Percentiles rank a stretch among this genome's conserved stretches.
These are phyloP conservation scores for Colletotrichum ledebouriae DNA, from an alignment of 2,329 filamentous ascomycete species.

Conservation along the genomic window DNA sequence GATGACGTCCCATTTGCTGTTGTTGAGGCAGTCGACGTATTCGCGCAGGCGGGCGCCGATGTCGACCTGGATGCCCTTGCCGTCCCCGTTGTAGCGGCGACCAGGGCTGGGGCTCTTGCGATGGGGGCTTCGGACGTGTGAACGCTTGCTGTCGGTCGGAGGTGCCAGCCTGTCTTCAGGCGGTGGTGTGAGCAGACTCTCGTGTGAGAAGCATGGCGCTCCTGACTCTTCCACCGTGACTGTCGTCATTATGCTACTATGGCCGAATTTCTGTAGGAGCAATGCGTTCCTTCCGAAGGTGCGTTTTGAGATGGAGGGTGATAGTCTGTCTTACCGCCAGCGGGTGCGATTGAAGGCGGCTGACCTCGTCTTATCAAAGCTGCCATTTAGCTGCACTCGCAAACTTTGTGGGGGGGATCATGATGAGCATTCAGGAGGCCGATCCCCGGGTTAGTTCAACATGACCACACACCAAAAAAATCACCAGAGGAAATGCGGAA, in stretches of 20 bases:
- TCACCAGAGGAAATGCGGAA: neutral
- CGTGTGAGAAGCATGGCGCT: constrained; percentile 39
- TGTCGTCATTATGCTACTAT: constrained; percentile 19
- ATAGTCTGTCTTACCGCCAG: neutral
- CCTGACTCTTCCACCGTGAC: constrained; percentile 30
- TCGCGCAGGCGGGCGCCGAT: constrained; percentile 36
- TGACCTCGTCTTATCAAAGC: neutral
- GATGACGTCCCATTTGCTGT: constrained; percentile 31
- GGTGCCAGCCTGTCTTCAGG: constrained; percentile 1
- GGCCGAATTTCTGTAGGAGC: neutral
- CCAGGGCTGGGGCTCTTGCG: constrained; percentile 24
- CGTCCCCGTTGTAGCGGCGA: constrained; percentile 31
- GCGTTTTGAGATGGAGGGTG: neutral
- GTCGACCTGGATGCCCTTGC: constrained; percentile 38
- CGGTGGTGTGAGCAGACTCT: constrained; percentile 21
- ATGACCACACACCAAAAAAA: constrained; percentile 24
- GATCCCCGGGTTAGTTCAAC: constrained; percentile 22
- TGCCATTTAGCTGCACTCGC: neutral
- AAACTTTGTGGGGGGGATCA: neutral
- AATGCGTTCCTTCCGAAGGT: neutral
- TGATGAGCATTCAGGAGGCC: neutral
- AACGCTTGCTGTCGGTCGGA: constrained; percentile 16
- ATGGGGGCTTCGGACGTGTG: neutral
- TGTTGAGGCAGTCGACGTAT: constrained; percentile 40
- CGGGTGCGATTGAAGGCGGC: neutral